These are phyloP conservation scores for Xylaria intraflava DNA, from an alignment of 495 filamentous ascomycete genomes.

Conservation along the genomic window DNA sequence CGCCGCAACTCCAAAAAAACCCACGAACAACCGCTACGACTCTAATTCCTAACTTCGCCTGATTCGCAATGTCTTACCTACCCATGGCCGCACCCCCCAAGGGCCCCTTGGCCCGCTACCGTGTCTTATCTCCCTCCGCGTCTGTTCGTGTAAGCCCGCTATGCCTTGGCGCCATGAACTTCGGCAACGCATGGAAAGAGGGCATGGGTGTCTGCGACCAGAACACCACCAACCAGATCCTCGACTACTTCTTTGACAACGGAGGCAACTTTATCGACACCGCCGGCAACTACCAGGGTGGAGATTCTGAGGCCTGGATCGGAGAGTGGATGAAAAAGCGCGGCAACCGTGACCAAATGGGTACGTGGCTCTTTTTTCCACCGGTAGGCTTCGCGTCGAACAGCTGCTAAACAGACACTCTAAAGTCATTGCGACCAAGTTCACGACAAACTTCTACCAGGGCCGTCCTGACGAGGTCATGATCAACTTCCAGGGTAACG, in stretches of 20 bases:
- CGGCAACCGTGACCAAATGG: slow-evolving; percentile 34
- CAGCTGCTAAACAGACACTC: background rate
- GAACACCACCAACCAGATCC: slow-evolving; percentile 53
- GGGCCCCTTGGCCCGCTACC: slow-evolving; percentile 49
- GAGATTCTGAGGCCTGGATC: slow-evolving; percentile 64
- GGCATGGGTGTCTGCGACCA: slow-evolving; percentile 56
- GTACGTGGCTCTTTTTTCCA: slow-evolving; percentile 13
- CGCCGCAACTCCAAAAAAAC: too few species aligned
- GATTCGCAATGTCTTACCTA: slow-evolving; percentile 11
- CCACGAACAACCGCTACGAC: background rate
- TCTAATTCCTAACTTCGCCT: background rate
- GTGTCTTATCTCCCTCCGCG: slow-evolving; percentile 53
- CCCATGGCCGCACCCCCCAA: slow-evolving; percentile 33
- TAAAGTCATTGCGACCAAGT: slow-evolving; percentile 68
- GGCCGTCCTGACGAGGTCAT: slow-evolving; percentile 39
- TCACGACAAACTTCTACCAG: slow-evolving; percentile 40
- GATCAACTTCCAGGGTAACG: slow-evolving; percentile 54
- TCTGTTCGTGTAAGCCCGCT: slow-evolving; percentile 53
- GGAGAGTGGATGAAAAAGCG: slow-evolving; percentile 65
- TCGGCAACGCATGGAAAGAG: slow-evolving; percentile 49
- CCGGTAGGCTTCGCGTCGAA: background rate
- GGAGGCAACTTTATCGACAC: slow-evolving; percentile 79
- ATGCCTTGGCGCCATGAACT: slow-evolving; percentile 58
- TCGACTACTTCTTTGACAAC: slow-evolving; percentile 59
- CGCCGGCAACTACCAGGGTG: slow-evolving; percentile 62